phyloP scores from a whole-genome alignment of 2,329 filamentous ascomycete genomes.

The Colletotrichum phormii region DNA sequence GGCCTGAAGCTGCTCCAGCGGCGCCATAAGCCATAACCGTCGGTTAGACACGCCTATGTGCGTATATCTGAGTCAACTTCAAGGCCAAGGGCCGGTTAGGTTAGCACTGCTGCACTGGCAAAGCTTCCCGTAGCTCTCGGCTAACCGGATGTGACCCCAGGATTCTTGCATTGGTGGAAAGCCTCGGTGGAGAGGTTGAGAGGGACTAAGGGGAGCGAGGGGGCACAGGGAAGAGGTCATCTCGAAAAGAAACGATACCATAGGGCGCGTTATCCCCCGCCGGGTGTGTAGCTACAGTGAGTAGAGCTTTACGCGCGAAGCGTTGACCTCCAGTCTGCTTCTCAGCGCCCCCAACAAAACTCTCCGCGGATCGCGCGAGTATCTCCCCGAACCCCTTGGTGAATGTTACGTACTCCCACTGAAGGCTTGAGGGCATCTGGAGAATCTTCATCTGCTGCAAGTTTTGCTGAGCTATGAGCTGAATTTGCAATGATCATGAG shows the following conservation, averaged over 20 bases:
- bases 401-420: not conserved
- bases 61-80: constrained; percentile 23
- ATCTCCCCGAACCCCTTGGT: not conserved
- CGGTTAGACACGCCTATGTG: not conserved
- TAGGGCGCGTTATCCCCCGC: constrained; percentile 7
- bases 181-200: constrained; percentile 20
- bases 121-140: constrained; percentile 11
- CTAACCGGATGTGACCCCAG: constrained; percentile 17
- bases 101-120: not conserved
- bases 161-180: constrained; percentile 30
- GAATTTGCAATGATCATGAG: not conserved
- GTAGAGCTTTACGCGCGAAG: not conserved
- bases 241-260: constrained; percentile 29
- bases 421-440: not conserved
- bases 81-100: not conserved
- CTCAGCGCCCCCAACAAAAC: not conserved
- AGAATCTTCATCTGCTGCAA: not conserved
- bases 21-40: not conserved
- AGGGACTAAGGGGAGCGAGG: not conserved
- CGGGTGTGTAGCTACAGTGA: not conserved
- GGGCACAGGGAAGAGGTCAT: constrained; percentile 22
- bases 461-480: too few relatives aligned
- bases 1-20: not conserved
- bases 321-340: not conserved
- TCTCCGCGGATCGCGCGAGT: not conserved